Evolutionary conservation across 2,329 filamentous ascomycete genomes (phyloP).

Genomic region (Ceratocystis cubensis): DNA sequence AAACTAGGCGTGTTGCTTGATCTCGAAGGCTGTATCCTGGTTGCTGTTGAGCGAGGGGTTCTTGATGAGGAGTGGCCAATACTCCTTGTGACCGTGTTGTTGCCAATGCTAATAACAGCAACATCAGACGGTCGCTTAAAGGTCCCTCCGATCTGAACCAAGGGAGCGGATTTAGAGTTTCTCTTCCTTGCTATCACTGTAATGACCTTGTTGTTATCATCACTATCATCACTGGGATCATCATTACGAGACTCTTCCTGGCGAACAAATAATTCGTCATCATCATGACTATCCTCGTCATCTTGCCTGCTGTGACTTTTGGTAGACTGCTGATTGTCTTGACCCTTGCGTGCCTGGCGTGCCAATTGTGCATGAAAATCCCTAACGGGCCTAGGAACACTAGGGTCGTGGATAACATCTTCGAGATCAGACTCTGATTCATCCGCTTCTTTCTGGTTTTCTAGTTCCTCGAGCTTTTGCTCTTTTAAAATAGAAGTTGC

Average conservation of each 20-base stretch:
- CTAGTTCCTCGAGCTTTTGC: conserved; percentile 1
- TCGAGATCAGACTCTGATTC: conserved; percentile 15
- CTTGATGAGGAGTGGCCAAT: conserved; percentile 35
- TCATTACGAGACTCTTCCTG: conserved; percentile 20
- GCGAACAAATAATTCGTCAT: conserved; percentile 18
- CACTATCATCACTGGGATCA: conserved; percentile 25
- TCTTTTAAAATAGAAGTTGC: conserved; percentile 10
- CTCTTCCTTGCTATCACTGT: background rate
- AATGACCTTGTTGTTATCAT: conserved; percentile 11
- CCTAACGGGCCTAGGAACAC: conserved; percentile 25
- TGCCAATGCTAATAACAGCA: conserved; percentile 64
- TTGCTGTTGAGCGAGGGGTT: background rate
- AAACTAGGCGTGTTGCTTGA: conserved; percentile 29
- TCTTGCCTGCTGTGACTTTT: conserved; percentile 17
- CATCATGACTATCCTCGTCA: conserved; percentile 23
- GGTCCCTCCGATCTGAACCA: background rate
- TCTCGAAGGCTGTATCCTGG: background rate
- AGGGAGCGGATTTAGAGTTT: background rate
- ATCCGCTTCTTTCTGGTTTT: background rate
- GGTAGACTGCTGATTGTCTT: conserved; percentile 23
- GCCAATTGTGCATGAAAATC: conserved; percentile 30
- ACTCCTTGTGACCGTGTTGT: conserved; percentile 51
- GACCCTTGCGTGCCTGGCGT: conserved; percentile 8
- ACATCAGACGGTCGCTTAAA: conserved; percentile 48
- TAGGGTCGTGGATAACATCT: conserved; percentile 11